Evolutionary conservation across 129 eudicot genomes (phyloP), one percentile per base, ranked within the genome.

Genomic region (Glebionis coronaria): DNA sequence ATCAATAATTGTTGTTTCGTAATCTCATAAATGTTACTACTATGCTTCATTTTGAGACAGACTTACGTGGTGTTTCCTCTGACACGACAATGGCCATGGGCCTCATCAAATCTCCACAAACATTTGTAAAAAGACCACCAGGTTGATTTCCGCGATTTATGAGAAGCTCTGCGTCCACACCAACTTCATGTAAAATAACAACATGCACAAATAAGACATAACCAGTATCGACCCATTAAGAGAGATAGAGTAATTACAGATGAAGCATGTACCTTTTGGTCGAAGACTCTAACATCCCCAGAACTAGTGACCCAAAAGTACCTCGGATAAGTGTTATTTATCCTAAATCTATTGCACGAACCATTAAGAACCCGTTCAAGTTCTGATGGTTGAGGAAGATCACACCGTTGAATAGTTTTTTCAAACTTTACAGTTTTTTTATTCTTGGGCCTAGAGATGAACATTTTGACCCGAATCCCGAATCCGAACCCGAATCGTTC

Each of bases 31-130:
- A n/a, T n/a, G n/a, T n/a, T n/a, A n/a, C n/a, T n/a, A n/a, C n/a
- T n/a, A n/a, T n/a, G n/a, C n/a, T n/a, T n/a, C n/a, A 23, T 23
- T 23, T 23, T 23, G 2, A 23, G 25, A 0, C 1, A 23, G 25
- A 76, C 97, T 87, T 76, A 91, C 97, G 97, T 44, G 97, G 97
- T 12, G 96, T 91, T 83, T 91, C 97, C 81, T 91, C 96, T 50
- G 97, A 88, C 53, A 91, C 86, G 52, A 88, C 77, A 45, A 91
- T 84, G 63, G 96, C 97, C 88, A 78, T 83, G 21, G 97, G 96
- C 15, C 97, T 96, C 18, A 76, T 63, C 67, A 85, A 76, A 14
- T 81, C 88, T 70, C 85, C 89, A 71, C 97, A 91, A 61, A 65
- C 76, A 80, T 44, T 75, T 45, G 44, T 79, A 71, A 79, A 91